Evolutionary conservation across 805 yeast species (phyloP).

Genomic region (Huiozyma naganishii): DNA sequence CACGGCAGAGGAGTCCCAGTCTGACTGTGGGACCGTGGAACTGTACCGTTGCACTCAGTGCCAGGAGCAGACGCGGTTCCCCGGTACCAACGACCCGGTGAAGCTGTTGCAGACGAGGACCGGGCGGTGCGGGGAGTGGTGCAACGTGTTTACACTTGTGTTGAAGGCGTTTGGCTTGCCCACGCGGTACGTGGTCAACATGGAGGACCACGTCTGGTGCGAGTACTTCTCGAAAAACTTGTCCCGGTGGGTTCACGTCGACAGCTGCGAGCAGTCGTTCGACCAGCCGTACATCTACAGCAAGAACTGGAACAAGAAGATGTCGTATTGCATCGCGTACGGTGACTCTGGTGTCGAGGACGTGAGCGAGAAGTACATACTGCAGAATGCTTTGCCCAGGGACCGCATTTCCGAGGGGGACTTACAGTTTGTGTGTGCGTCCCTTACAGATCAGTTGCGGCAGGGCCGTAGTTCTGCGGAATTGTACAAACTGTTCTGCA

Average conservation of each 20-base stretch:
- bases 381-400: conserved; percentile 37
- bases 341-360: conserved; percentile 54
- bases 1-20: conserved; percentile 32
- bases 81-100: conserved; percentile 56
- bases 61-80: conserved; percentile 41
- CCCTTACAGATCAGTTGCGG: conserved; percentile 31
- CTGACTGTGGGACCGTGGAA: conserved; percentile 51
- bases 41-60: conserved; percentile 52
- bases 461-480: conserved; percentile 25
- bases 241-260: conserved; percentile 77
- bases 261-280: conserved; percentile 76
- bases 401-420: conserved; percentile 33
- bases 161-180: conserved; percentile 55
- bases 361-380: conserved; percentile 57
- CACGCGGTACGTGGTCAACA: conserved; percentile 72
- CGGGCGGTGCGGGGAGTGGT: conserved; percentile 97
- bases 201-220: conserved; percentile 95
- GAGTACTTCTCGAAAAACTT: conserved; percentile 60
- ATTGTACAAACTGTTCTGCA: conserved; percentile 25
- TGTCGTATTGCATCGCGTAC: conserved; percentile 79
- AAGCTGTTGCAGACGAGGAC: conserved; percentile 47
- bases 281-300: conserved; percentile 73
- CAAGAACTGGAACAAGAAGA: conserved; percentile 84
- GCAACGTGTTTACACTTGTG: conserved; percentile 65
- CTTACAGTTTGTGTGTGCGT: conserved; percentile 28